These are phyloP conservation scores for Eimeria maxima DNA, from an alignment of 169 alveolate genomes.

Conservation along the genomic window DNA sequence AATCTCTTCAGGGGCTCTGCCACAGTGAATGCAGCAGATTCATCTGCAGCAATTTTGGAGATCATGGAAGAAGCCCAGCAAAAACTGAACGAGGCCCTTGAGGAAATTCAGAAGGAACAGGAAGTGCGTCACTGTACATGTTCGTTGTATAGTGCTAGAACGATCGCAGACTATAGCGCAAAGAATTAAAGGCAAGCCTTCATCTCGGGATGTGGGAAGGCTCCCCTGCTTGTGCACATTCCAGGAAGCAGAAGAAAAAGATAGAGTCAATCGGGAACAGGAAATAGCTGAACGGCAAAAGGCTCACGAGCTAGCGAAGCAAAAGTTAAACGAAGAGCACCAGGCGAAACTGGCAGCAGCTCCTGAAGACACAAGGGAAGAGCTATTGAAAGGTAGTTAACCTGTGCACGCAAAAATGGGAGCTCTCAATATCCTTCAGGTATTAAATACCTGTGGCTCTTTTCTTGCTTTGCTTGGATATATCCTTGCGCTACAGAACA, in stretches of 20 bases:
- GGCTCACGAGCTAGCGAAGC: constrained; percentile 50
- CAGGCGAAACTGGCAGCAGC: constrained; percentile 39
- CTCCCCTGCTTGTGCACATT: too few species aligned
- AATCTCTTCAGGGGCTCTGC: constrained; percentile 51
- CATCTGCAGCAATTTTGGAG: not conserved
- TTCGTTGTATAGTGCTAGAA: not conserved
- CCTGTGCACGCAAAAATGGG: not conserved
- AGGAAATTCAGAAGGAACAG: constrained; percentile 50
- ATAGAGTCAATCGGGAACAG: constrained; percentile 25
- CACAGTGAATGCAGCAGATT: constrained; percentile 25
- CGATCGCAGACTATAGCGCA: not conserved
- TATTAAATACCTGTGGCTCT: not conserved
- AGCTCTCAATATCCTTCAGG: not conserved
- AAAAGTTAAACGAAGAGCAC: constrained; percentile 47
- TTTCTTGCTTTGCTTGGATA: not conserved
- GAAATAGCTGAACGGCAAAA: not conserved
- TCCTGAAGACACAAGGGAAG: constrained; percentile 23
- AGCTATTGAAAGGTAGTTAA: constrained; percentile 16
- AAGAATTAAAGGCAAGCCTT: not conserved
- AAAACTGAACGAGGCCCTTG: constrained; percentile 49
- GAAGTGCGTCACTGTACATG: not conserved
- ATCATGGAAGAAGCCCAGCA: constrained; percentile 36
- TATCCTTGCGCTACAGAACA: constrained; percentile 36
- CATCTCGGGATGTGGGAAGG: not conserved
- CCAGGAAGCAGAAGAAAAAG: constrained; percentile 57